These are phyloP conservation scores for Phytophthora rubi DNA, from an alignment of 352 stramenopile genomes.

Conservation along the genomic window DNA sequence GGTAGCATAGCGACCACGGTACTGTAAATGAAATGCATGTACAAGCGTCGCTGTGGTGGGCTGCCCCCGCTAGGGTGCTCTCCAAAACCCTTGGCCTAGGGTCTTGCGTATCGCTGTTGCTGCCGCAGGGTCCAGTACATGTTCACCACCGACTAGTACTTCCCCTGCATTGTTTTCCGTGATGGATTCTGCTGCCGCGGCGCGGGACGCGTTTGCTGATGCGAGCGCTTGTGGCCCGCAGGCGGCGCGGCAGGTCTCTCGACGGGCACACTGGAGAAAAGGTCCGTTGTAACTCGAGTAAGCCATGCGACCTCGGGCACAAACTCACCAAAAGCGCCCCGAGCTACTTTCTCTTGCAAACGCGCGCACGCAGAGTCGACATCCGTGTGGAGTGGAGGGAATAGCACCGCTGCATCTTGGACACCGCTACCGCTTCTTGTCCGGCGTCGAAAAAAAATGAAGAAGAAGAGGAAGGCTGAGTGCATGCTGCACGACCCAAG, in stretches of 20 bases:
- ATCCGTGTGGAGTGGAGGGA: neutral
- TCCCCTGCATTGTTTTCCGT: constrained; percentile 9
- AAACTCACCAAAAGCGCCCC: constrained; percentile 25
- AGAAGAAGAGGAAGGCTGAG: constrained; percentile 7
- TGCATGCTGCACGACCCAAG: too few species aligned
- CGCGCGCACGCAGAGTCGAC: constrained; percentile 5
- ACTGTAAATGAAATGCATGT: too few species aligned
- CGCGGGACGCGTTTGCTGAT: constrained; percentile 27
- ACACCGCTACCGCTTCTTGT: constrained; percentile 5
- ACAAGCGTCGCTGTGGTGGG: neutral
- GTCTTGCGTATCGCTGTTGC: constrained; percentile 24
- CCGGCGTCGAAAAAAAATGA: constrained; percentile 21
- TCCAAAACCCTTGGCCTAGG: neutral
- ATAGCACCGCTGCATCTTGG: neutral
- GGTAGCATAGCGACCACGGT: neutral
- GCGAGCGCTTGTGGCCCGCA: constrained; percentile 28
- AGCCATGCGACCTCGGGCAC: constrained; percentile 6
- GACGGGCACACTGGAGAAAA: constrained; percentile 34
- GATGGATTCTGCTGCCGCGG: constrained; percentile 20
- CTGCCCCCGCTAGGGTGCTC: neutral
- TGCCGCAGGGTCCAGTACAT: neutral
- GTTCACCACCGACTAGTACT: too few species aligned
- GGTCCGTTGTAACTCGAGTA: constrained; percentile 20
- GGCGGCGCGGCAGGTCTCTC: constrained; percentile 16
- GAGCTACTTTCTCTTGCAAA: constrained; percentile 33